phyloP scores from a whole-genome alignment of 2,329 filamentous ascomycete genomes.

The Monilinia aucupariae region DNA sequence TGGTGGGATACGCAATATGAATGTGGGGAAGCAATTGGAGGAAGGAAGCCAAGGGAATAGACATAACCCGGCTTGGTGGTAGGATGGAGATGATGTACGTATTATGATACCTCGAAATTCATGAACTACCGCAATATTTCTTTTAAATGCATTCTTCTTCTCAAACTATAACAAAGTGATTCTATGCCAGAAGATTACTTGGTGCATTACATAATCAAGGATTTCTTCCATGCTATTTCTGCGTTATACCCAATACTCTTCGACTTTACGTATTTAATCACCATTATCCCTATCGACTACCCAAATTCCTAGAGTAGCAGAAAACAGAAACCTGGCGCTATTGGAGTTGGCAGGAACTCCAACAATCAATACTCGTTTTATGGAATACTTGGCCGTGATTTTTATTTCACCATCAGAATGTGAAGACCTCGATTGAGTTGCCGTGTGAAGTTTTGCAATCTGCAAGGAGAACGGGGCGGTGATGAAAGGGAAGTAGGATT shows the following conservation, averaged over 20 bases:
- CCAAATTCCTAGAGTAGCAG: neutral
- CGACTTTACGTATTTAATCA: neutral
- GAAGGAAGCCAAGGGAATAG: neutral
- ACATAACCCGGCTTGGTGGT: neutral
- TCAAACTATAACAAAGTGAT: neutral
- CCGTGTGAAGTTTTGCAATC: neutral
- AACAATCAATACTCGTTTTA: neutral
- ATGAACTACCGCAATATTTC: neutral
- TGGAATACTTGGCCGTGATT: neutral
- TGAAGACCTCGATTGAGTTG: neutral
- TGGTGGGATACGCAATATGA: neutral
- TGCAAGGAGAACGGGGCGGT: neutral
- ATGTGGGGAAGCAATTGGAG: neutral
- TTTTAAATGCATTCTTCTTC: constrained; percentile 1
- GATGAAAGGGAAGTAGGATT: neutral
- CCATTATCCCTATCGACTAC: neutral
- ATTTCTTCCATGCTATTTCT: neutral
- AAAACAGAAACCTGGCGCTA: neutral
- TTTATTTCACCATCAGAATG: neutral
- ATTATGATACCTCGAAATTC: constrained; percentile 16
- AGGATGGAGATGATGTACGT: constrained; percentile 4
- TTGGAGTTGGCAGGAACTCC: neutral
- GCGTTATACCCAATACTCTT: neutral
- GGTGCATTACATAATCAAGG: neutral
- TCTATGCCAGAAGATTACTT: neutral